Evolutionary conservation across 2,329 filamentous ascomycete species (phyloP).

Genomic region (Aureobasidium mangrovei): DNA sequence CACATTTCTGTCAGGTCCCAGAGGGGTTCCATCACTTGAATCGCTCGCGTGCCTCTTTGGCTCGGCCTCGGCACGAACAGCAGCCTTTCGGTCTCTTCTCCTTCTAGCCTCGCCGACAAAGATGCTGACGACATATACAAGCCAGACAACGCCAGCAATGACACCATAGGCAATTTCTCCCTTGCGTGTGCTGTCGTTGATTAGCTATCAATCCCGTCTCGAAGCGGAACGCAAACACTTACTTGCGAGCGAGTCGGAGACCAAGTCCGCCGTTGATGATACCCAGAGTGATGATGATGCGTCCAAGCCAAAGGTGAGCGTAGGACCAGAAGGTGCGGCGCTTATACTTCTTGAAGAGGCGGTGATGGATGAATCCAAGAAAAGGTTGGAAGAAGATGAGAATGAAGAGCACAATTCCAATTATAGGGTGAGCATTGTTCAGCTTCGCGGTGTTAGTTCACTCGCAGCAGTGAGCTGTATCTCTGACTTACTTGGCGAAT

Average conservation of each 20-base stretch:
- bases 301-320: constrained; percentile 22
- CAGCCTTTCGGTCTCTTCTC: constrained; percentile 3
- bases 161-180: constrained; percentile 40
- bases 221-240: neutral
- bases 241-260: constrained; percentile 13
- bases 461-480: too few species aligned
- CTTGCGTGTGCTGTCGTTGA: neutral
- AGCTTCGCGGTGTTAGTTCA: constrained; percentile 21
- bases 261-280: constrained; percentile 16
- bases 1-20: neutral
- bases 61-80: constrained; percentile 1
- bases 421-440: constrained; percentile 40
- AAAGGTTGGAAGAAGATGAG: constrained; percentile 47
- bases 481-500: constrained; percentile 24
- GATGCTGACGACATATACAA: constrained; percentile 31
- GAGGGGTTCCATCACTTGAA: neutral
- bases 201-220: neutral
- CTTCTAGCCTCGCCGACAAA: constrained; percentile 23
- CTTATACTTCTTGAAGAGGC: constrained; percentile 39
- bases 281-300: constrained; percentile 16
- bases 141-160: constrained; percentile 40
- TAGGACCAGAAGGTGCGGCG: constrained; percentile 37
- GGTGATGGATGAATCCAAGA: constrained; percentile 45
- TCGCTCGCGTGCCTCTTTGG: constrained; percentile 6
- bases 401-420: constrained; percentile 45